Evolutionary conservation across 805 yeast genomes (phyloP), one percentile per base, ranked within the genome.

Genomic region (Yamadazyma phyllophila): DNA sequence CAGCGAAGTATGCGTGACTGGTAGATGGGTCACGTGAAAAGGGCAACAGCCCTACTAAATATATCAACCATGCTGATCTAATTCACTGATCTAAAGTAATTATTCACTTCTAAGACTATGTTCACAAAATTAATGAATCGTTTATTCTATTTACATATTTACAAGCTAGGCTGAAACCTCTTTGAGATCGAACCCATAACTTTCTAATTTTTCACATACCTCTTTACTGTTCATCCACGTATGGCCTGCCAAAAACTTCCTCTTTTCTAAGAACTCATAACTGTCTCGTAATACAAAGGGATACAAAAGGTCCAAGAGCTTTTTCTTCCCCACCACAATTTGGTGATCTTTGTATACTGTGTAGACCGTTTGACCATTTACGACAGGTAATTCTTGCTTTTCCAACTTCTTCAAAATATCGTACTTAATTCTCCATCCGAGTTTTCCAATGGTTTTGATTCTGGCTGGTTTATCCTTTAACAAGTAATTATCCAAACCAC

Each of bases 401-500:
- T 58, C 74, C 57, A 66, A 59, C 47, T 65, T 63, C 56, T 66
- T 67, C 58, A 92, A 63, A 12, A 94, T 82, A 46, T 81, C 78
- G 63, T 85, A 91, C 59, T 92, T 84, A 54, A 94, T 73, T 56
- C 79, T 80, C 98, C 98, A 94, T 29, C 98, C 99, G 46, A 79
- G 74, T 44, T 91, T 85, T 0, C 99, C 99, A 59, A 94, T 71
- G 62, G 94, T 96, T 71, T 94, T 94, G 53, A 88, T 74, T 69
- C 99, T 78, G 2, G 96, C 95, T 5, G 95, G 74, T 54, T 86
- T 88, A 48, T 90, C 96, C 66, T 94, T 94, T 36, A 82, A 76
- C 50, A 94, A 66, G 62, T 94, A 94, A 52, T 83, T 83, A 61
- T 94, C 99, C 46, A 94, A 73, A 4, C 99, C 99, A 50, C 99